phyloP scores from a whole-genome alignment of 495 filamentous ascomycete species.

The Aspergillus bridgeri region DNA sequence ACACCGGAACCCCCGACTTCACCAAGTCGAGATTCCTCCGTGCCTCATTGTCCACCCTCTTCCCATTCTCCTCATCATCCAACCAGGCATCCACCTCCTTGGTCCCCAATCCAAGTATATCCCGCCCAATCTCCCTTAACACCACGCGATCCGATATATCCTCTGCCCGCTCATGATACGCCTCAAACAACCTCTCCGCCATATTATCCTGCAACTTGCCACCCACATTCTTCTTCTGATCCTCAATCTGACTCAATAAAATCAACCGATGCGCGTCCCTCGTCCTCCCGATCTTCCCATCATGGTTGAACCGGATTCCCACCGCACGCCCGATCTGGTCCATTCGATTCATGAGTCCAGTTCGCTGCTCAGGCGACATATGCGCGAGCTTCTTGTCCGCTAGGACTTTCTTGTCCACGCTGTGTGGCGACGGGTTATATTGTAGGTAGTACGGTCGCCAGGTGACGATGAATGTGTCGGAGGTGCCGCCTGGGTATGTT shows the following conservation, averaged over 20 bases:
- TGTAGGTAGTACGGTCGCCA: constrained; percentile 67
- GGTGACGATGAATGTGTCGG: constrained; percentile 54
- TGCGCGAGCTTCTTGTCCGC: constrained; percentile 14
- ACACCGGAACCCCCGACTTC: constrained; percentile 56
- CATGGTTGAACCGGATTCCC: constrained; percentile 10
- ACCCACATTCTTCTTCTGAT: constrained; percentile 30
- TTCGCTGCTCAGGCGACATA: constrained; percentile 6
- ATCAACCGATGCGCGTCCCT: constrained; percentile 15
- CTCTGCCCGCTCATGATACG: constrained; percentile 15
- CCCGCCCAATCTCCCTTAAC: constrained; percentile 8
- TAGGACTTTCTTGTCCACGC: background rate
- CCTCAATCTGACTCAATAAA: background rate
- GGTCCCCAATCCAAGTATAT: constrained; percentile 20
- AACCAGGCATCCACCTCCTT: constrained; percentile 8
- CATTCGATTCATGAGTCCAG: constrained; percentile 3
- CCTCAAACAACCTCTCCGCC: constrained; percentile 10
- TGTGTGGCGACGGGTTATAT: constrained; percentile 16
- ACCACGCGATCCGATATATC: constrained; percentile 14
- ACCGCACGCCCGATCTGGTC: constrained; percentile 7
- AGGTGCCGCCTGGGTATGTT: constrained; percentile 42
- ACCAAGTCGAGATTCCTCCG: constrained; percentile 41
- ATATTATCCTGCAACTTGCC: constrained; percentile 1
- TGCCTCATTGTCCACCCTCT: constrained; percentile 55
- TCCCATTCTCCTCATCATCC: constrained; percentile 28
- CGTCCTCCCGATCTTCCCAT: constrained; percentile 11